Conservation (phyloP, 768 basidiomycete genomes). For the Calocera cornea region DNA sequence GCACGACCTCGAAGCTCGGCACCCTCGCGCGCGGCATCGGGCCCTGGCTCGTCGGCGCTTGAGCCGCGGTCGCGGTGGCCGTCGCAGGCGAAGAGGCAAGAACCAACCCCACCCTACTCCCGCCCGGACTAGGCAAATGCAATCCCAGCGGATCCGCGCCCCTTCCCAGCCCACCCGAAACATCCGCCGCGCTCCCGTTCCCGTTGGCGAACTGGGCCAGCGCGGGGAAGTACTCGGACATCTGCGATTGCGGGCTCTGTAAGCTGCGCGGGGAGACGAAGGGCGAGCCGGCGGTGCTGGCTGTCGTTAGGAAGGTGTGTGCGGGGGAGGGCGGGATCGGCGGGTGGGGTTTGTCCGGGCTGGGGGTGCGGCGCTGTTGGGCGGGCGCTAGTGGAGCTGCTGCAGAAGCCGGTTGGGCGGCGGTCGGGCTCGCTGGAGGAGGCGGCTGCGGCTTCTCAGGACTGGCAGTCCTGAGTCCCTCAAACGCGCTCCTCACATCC, state of each 20-base stretch:
- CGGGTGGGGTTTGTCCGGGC: constrained; percentile 1
- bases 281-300: not conserved
- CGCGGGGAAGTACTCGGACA: constrained; percentile 2
- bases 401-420: not conserved
- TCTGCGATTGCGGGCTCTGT: not conserved
- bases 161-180: not conserved
- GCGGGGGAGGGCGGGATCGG: not conserved
- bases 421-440: not conserved
- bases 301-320: not conserved
- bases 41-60: not conserved
- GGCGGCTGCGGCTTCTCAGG: not conserved
- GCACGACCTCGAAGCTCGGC: constrained; percentile 2
- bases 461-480: not conserved
- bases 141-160: not conserved
- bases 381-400: not conserved
- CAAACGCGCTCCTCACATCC: not conserved
- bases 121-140: not conserved
- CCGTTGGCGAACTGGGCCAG: not conserved
- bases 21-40: not conserved
- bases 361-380: not conserved
- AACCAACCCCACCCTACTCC: not conserved
- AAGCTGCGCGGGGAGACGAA: not conserved
- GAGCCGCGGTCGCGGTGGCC: not conserved
- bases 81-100: not conserved
- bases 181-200: not conserved